Evolutionary conservation across 768 basidiomycete species (phyloP).

Genomic region (Psilocybe sp.): DNA sequence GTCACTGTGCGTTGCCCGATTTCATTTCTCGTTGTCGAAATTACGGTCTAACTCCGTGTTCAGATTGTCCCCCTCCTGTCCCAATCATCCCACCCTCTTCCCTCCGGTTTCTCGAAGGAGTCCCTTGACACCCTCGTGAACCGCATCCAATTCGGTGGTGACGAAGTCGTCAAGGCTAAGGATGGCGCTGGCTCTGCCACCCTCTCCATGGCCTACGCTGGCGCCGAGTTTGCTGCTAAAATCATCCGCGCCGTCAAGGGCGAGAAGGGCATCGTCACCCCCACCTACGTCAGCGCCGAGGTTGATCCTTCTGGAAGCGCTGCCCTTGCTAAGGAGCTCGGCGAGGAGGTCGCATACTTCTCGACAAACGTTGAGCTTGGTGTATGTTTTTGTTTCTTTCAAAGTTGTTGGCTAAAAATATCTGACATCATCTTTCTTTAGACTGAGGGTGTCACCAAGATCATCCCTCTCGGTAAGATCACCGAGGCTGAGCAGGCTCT

Average conservation of each 20-base stretch:
- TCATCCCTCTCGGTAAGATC: constrained; percentile 75
- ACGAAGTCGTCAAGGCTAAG: constrained; percentile 98
- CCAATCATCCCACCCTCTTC: constrained; percentile 79
- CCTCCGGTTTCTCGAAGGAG: constrained; percentile 45
- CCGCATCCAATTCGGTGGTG: constrained; percentile 93
- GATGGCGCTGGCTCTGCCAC: constrained; percentile 92
- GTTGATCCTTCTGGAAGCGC: constrained; percentile 70
- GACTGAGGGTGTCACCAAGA: constrained; percentile 80
- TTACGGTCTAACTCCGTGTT: background rate
- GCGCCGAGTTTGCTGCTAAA: constrained; percentile 83
- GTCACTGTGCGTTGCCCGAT: constrained; percentile 60
- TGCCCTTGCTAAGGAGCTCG: constrained; percentile 79
- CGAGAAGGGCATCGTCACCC: constrained; percentile 82
- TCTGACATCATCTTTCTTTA: constrained; percentile 24
- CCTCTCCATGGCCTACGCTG: constrained; percentile 96
- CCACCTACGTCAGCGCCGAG: constrained; percentile 78
- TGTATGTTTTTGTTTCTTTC: constrained; percentile 39
- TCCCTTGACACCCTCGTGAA: constrained; percentile 63
- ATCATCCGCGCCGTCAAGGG: constrained; percentile 83
- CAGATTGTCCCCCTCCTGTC: constrained; percentile 94
- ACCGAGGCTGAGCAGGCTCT: constrained; percentile 73
- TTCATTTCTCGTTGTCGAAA: background rate
- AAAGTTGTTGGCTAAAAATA: constrained; percentile 4
- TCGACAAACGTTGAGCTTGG: constrained; percentile 87
- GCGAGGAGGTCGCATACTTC: constrained; percentile 80